A percentile compares a stretch with the other conserved stretches of the same genome.
These are phyloP conservation scores for Suillus americanus DNA, from an alignment of 768 basidiomycete species.

Conservation along the genomic window DNA sequence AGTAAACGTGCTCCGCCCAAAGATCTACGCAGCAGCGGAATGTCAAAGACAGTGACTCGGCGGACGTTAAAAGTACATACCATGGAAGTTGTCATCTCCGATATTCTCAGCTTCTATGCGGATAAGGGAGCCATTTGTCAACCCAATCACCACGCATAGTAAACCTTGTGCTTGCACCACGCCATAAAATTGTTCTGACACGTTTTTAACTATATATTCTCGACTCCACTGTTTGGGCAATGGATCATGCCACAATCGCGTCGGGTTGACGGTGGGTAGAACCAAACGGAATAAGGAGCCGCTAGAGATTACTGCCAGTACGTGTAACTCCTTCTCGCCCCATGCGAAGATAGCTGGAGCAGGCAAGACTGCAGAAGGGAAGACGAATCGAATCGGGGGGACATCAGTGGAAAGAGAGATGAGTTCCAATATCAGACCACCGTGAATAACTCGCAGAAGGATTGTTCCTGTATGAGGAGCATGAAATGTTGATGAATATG, in stretches of 20 bases:
- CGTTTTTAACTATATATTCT: slow-evolving; percentile 65
- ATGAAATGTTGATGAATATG: slow-evolving; percentile 57
- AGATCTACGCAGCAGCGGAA: slow-evolving; percentile 46
- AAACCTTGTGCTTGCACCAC: slow-evolving; percentile 68
- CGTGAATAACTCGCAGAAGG: slow-evolving; percentile 73
- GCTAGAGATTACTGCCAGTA: slow-evolving; percentile 64
- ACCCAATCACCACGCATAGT: slow-evolving; percentile 62
- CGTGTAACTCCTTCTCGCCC: slow-evolving; percentile 51
- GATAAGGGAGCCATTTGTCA: slow-evolving; percentile 62
- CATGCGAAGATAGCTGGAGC: slow-evolving; percentile 63
- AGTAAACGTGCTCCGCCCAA: slow-evolving; percentile 67
- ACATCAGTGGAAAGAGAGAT: slow-evolving; percentile 66
- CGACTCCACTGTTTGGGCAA: slow-evolving; percentile 55
- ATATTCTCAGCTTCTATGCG: slow-evolving; percentile 66
- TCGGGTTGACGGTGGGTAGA: slow-evolving; percentile 54
- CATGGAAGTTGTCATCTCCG: slow-evolving; percentile 54
- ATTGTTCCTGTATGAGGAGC: slow-evolving; percentile 61
- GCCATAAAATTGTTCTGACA: slow-evolving; percentile 41
- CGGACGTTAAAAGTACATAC: slow-evolving; percentile 39
- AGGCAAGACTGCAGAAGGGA: slow-evolving; percentile 67
- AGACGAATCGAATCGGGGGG: slow-evolving; percentile 72
- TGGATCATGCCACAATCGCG: slow-evolving; percentile 59
- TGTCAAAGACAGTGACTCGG: slow-evolving; percentile 7
- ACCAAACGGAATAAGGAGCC: slow-evolving; percentile 76
- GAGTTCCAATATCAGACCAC: slow-evolving; percentile 73